Evolutionary conservation across 75 land plant genomes (phyloP).

Genomic region (Pinus tabuliformis): DNA sequence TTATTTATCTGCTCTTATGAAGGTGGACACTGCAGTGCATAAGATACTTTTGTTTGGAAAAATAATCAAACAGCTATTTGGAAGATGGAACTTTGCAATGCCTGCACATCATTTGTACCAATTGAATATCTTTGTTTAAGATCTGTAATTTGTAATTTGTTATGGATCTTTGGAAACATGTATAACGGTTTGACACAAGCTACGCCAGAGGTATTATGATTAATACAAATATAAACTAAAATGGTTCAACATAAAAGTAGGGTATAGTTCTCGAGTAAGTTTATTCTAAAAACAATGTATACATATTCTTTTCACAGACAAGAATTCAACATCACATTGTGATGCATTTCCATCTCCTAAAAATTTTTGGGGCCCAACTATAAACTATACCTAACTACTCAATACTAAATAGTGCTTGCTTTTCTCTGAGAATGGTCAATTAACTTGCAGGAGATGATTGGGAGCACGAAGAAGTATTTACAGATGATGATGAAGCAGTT

Average conservation of each 20-base stretch:
- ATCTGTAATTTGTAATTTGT: neutral
- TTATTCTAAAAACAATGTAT: neutral
- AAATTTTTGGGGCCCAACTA: neutral
- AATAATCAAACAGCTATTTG: neutral
- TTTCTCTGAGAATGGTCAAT: neutral
- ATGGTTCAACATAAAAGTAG: neutral
- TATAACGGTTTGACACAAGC: neutral
- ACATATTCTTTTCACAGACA: neutral
- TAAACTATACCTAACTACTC: neutral
- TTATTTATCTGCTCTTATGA: too few species aligned
- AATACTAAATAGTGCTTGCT: neutral
- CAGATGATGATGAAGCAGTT: constrained; percentile 99
- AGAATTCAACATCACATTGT: neutral
- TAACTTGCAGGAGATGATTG: constrained; percentile 90
- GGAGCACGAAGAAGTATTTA: constrained; percentile 99
- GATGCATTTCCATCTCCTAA: neutral
- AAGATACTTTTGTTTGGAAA: too few species aligned
- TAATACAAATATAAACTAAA: neutral
- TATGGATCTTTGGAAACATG: neutral
- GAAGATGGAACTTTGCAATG: constrained; percentile 3
- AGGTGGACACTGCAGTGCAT: too few species aligned
- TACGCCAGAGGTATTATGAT: neutral
- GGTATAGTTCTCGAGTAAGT: neutral
- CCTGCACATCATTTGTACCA: neutral
- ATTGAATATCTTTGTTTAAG: too few species aligned